These are phyloP conservation scores for Pseudohalonectria lignicola DNA, from an alignment of 2,329 filamentous ascomycete genomes.

Conservation along the genomic window DNA sequence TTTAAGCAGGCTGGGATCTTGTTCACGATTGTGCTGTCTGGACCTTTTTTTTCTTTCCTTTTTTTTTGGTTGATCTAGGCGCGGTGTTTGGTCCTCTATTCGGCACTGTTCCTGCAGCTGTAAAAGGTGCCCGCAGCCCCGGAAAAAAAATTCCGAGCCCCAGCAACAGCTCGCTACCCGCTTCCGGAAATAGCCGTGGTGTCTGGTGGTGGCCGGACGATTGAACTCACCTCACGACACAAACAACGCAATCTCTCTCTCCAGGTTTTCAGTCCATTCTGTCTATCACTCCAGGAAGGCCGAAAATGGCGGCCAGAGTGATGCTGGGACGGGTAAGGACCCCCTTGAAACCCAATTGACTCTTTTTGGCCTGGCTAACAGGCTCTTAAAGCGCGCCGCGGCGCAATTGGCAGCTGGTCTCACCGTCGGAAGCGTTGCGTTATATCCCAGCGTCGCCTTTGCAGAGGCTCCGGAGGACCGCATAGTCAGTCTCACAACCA, in stretches of 20 bases:
- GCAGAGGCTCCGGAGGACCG: conserved; percentile 35
- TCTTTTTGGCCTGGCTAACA: conserved; percentile 7
- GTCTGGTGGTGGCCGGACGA: too few species aligned
- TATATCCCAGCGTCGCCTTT: conserved; percentile 34
- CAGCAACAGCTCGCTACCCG: too few species aligned
- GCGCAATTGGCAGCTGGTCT: conserved; percentile 43
- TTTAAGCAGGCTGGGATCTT: too few species aligned
- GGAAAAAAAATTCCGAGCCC: not conserved
- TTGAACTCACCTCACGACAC: conserved; percentile 1
- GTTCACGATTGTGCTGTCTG: too few species aligned
- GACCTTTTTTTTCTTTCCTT: too few species aligned
- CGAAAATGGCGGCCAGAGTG: conserved; percentile 49
- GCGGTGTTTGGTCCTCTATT: too few species aligned
- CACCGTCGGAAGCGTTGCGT: conserved; percentile 34
- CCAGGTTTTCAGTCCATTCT: conserved; percentile 5
- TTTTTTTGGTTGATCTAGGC: too few species aligned
- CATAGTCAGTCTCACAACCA: too few species aligned
- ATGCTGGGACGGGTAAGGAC: conserved; percentile 41
- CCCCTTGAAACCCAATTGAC: conserved; percentile 4
- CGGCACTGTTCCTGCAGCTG: too few species aligned
- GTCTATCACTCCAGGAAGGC: conserved; percentile 32
- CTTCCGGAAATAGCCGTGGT: conserved; percentile 9
- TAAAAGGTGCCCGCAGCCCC: too few species aligned
- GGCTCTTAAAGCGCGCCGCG: conserved; percentile 30
- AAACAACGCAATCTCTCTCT: not conserved